Evolutionary conservation across 2,329 filamentous ascomycete species (phyloP).

Genomic region (Colletotrichum musae): DNA sequence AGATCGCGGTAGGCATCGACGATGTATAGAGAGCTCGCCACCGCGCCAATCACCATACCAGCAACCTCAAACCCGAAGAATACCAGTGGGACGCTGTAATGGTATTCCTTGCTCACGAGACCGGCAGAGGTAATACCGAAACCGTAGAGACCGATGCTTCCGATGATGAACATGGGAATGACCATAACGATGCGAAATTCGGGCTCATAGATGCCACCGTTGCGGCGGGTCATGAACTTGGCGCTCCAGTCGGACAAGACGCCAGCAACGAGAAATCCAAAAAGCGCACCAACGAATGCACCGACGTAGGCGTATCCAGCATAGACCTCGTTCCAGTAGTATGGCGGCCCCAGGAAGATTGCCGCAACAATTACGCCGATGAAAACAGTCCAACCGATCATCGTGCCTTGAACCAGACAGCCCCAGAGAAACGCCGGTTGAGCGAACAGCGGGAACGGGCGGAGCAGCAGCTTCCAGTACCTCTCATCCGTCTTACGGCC

Average conservation of each 20-base stretch:
- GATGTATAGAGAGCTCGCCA: conserved; percentile 88
- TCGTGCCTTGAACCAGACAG: conserved; percentile 84
- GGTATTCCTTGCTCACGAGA: conserved; percentile 68
- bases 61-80: conserved; percentile 89
- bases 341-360: conserved; percentile 84
- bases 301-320: conserved; percentile 91
- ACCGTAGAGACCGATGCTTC: conserved; percentile 84
- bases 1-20: conserved; percentile 93
- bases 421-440: conserved; percentile 90
- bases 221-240: conserved; percentile 77
- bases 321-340: conserved; percentile 85
- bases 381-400: conserved; percentile 97
- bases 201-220: conserved; percentile 89
- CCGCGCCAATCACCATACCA: conserved; percentile 93
- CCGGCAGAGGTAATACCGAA: conserved; percentile 82
- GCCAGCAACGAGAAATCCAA: conserved; percentile 84
- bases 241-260: conserved; percentile 81
- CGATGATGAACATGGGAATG: conserved; percentile 84
- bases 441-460: conserved; percentile 85
- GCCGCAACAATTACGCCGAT: conserved; percentile 87
- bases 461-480: conserved; percentile 75
- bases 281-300: conserved; percentile 85
- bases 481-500: conserved; percentile 85
- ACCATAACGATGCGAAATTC: conserved; percentile 91
- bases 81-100: conserved; percentile 81